Evolutionary conservation across 2,329 filamentous ascomycete genomes (phyloP).

Genomic region (Fusarium dimerum): DNA sequence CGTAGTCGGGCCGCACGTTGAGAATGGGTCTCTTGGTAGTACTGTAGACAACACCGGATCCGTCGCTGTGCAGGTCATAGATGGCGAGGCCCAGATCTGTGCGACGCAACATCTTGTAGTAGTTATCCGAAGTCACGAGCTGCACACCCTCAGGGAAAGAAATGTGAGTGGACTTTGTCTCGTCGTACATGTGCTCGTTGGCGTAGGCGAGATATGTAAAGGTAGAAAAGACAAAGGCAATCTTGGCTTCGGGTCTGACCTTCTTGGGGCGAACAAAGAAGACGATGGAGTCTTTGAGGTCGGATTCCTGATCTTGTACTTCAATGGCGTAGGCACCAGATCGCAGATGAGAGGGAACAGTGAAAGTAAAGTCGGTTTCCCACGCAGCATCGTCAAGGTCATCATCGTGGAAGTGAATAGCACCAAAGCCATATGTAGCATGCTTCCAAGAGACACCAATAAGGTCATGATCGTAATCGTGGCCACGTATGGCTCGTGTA

Average conservation of each 20-base stretch:
- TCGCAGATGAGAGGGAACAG: too few species aligned
- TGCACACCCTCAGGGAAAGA: constrained; percentile 24
- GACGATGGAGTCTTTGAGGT: constrained; percentile 30
- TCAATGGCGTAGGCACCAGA: too few species aligned
- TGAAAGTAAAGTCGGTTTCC: too few species aligned
- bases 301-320: too few species aligned
- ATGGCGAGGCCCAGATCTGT: constrained; percentile 37
- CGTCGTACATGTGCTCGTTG: constrained; percentile 39
- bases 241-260: constrained; percentile 3
- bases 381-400: too few species aligned
- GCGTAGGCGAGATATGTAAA: constrained; percentile 42
- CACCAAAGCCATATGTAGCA: too few species aligned
- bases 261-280: constrained; percentile 29
- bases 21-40: constrained; percentile 37
- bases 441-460: too few species aligned
- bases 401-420: too few species aligned
- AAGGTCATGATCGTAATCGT: too few species aligned
- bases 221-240: constrained; percentile 31
- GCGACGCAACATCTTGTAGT: constrained; percentile 21
- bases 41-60: constrained; percentile 35
- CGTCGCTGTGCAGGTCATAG: constrained; percentile 41
- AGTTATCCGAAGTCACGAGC: constrained; percentile 12
- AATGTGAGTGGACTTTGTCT: constrained; percentile 25
- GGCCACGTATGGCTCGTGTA: too few species aligned
- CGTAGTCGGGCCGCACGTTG: constrained; percentile 38